phyloP scores from a whole-genome alignment of 1,284 basidiomycete genomes.

The Malassezia restricta region DNA sequence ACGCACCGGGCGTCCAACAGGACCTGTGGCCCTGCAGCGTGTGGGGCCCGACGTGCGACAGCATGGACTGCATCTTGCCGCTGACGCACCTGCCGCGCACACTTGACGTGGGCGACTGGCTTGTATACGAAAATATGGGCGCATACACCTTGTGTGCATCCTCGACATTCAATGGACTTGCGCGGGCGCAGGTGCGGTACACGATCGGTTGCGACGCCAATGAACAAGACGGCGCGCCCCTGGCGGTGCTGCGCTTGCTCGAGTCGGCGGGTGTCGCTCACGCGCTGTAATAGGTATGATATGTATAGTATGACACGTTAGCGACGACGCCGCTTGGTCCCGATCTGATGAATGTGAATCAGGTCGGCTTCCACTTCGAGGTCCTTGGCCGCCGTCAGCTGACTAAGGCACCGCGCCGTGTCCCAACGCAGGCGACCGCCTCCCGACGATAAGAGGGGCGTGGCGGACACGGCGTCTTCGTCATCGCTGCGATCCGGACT shows the following conservation, averaged over 20 bases:
- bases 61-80: slow-evolving; percentile 57
- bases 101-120: slow-evolving; percentile 62
- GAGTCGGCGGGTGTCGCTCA: not conserved
- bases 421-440: slow-evolving; percentile 41
- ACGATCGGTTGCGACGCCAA: slow-evolving; percentile 41
- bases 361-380: slow-evolving; percentile 44
- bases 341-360: slow-evolving; percentile 42
- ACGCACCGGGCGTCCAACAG: slow-evolving; percentile 22
- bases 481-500: slow-evolving; percentile 19
- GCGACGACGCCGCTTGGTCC: slow-evolving; percentile 31
- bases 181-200: slow-evolving; percentile 46
- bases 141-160: slow-evolving; percentile 86
- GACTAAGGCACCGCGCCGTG: slow-evolving; percentile 37
- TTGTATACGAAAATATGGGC: slow-evolving; percentile 81
- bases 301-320: not conserved
- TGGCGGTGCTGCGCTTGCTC: slow-evolving; percentile 6
- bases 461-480: slow-evolving; percentile 13
- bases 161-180: slow-evolving; percentile 67
- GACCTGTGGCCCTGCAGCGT: slow-evolving; percentile 47
- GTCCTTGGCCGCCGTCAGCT: slow-evolving; percentile 42
- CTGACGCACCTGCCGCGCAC: slow-evolving; percentile 30
- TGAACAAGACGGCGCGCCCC: slow-evolving; percentile 9
- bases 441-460: slow-evolving; percentile 24
- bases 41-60: slow-evolving; percentile 70
- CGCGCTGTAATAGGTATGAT: not conserved